Percentiles rank a stretch among this genome's conserved stretches.
These are phyloP conservation scores for Globisporangium acanthophoron DNA, from an alignment of 352 stramenopile species.

Conservation along the genomic window DNA sequence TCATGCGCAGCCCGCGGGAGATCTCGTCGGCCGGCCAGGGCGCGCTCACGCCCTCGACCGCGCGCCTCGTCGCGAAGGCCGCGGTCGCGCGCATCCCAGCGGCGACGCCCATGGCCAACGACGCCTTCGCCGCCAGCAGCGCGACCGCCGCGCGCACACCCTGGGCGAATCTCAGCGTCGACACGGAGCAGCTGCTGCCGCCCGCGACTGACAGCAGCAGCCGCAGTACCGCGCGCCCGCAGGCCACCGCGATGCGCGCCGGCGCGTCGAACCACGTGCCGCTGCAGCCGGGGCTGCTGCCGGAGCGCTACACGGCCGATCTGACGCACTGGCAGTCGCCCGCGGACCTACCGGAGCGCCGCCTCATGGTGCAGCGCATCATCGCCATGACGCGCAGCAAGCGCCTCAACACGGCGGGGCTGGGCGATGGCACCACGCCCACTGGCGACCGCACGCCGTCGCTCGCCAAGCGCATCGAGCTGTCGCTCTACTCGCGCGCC, in stretches of 20 bases:
- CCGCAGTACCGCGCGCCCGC: background rate
- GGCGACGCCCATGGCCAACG: slow-evolving; percentile 6
- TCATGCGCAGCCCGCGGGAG: slow-evolving; percentile 39
- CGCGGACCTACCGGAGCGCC: slow-evolving; percentile 65
- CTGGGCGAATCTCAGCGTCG: slow-evolving; percentile 72
- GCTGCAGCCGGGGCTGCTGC: slow-evolving; percentile 49
- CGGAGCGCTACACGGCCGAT: slow-evolving; percentile 73
- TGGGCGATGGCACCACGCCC: slow-evolving; percentile 17
- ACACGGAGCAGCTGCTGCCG: slow-evolving; percentile 25
- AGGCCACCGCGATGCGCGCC: slow-evolving; percentile 38
- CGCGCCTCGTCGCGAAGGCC: slow-evolving; percentile 44
- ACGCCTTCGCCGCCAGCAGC: background rate
- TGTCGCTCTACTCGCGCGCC: slow-evolving; percentile 77
- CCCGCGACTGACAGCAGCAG: slow-evolving; percentile 8
- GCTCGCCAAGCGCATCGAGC: slow-evolving; percentile 81
- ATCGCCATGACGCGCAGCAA: slow-evolving; percentile 83
- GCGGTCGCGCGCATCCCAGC: slow-evolving; percentile 19
- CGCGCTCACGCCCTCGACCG: slow-evolving; percentile 59
- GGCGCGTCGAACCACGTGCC: slow-evolving; percentile 37
- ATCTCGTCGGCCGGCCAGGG: slow-evolving; percentile 70
- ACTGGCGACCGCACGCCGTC: slow-evolving; percentile 65
- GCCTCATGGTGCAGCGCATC: slow-evolving; percentile 84
- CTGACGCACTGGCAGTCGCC: slow-evolving; percentile 82
- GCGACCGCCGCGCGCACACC: slow-evolving; percentile 24
- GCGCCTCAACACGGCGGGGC: slow-evolving; percentile 21